Base-by-base conservation (phyloP, 345 rosid genomes). In the Gossypium stocksii region DNA sequence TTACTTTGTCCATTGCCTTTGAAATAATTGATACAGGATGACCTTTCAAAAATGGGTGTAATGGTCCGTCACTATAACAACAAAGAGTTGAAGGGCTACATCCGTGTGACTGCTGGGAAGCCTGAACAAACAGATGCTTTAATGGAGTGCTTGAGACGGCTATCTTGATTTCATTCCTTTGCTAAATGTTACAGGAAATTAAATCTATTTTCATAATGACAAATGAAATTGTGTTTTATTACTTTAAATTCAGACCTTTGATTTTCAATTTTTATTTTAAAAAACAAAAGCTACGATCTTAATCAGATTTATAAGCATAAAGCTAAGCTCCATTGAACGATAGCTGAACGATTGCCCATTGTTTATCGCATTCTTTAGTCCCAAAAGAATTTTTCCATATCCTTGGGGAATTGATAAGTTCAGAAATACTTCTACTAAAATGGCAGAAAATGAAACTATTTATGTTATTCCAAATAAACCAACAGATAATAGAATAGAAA, bases 61-160 rank as follows among this genome's bases (percentile, higher is more conserved):
- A 90, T 95, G 96, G 84, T 95, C 63, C 98, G 98, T 65, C 99
- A 93, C 86, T 95, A 93, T 77, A 85, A 88, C 41, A 95, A 89
- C 46, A 84, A 84, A 78, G 97, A 89, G 80, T 81, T 95, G 80
- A 87, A 81, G 74, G 92, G 98, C 20, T 95, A 79, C 56, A 87
- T 94, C 25, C 90, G 98, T 7, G 71, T 66, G 19, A 66, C 71
- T 4, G 51, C 51, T 19, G 69, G 69, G 27, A 64, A 64, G 69
- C 69, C 69, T 43, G 69, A 19, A 19, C 69, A 64, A 2, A 64
- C 69, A n/a, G 4, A 64, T n/a, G 48, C 14, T 45, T 41, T 64
- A 7, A 64, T 64, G 69, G 69, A 43, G 16, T 19, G 69, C 69
- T 41, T 64, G 51, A 10, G 49, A 1, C 49, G 51, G 12, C 16